A percentile compares a stretch with the other conserved stretches of the same genome.
Evolutionary conservation across 352 stramenopile species (phyloP).

Genomic region (Phytophthora europaea): DNA sequence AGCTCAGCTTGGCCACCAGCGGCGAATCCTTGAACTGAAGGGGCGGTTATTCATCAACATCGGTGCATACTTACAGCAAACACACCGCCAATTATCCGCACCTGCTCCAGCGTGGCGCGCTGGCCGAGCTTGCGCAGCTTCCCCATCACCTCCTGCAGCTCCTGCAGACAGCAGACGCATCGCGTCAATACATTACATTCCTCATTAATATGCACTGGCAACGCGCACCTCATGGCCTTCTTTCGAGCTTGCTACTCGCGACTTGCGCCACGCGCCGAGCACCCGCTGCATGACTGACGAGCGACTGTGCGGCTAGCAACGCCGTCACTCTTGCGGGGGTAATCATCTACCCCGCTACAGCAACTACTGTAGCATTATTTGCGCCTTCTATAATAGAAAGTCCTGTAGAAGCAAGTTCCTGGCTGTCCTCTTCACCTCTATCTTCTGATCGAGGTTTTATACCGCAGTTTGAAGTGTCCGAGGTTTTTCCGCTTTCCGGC

Average conservation of each 20-base stretch:
- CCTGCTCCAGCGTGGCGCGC: constrained; percentile 64
- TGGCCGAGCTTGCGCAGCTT: constrained; percentile 70
- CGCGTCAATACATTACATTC: background rate
- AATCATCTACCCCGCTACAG: background rate
- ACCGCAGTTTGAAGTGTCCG: constrained; percentile 4
- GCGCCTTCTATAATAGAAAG: background rate
- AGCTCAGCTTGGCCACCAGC: constrained; percentile 62
- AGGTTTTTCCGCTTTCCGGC: constrained; percentile 12
- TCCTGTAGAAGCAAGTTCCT: background rate
- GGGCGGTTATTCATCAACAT: background rate
- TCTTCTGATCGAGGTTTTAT: background rate
- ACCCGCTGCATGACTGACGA: constrained; percentile 32
- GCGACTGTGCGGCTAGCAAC: background rate
- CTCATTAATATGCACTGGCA: background rate
- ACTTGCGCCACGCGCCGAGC: constrained; percentile 52
- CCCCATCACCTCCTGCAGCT: constrained; percentile 65
- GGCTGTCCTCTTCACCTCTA: background rate
- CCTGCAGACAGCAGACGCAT: constrained; percentile 34
- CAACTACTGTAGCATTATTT: background rate
- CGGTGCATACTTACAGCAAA: background rate
- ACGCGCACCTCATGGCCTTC: constrained; percentile 53
- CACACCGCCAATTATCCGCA: constrained; percentile 9
- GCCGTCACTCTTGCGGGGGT: background rate
- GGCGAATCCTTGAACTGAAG: constrained; percentile 73
- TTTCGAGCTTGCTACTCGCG: constrained; percentile 46